A percentile compares a stretch with the other conserved stretches of the same genome.
These are phyloP conservation scores for Phytopythium mirpurense DNA, from an alignment of 352 stramenopile species.

Conservation along the genomic window DNA sequence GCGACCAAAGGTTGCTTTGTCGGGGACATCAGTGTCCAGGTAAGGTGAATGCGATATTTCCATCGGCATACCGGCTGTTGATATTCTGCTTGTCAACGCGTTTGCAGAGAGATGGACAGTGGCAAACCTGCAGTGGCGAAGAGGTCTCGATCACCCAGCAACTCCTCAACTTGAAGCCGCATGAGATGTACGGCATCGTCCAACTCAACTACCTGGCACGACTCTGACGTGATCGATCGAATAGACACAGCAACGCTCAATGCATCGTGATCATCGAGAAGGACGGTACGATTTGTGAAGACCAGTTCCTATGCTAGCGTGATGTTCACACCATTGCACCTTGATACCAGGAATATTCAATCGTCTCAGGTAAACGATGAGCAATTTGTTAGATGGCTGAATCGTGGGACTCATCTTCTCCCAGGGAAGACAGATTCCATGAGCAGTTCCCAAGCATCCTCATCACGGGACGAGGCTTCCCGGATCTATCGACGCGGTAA, in stretches of 20 bases:
- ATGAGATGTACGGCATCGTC: conserved; percentile 33
- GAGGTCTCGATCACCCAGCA: conserved; percentile 76
- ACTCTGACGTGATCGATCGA: background rate
- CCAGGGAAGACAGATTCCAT: conserved; percentile 85
- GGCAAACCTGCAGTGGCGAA: conserved; percentile 50
- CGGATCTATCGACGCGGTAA: conserved; percentile 90
- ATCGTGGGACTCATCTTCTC: too few relatives aligned
- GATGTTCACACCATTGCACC: conserved; percentile 19
- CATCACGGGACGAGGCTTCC: conserved; percentile 92
- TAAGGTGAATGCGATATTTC: conserved; percentile 10
- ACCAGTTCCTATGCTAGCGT: conserved; percentile 13
- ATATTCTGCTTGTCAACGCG: too few relatives aligned
- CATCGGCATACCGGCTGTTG: background rate
- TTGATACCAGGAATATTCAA: conserved; percentile 92
- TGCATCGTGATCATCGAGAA: conserved; percentile 95
- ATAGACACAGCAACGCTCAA: conserved; percentile 61
- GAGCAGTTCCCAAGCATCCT: conserved; percentile 88
- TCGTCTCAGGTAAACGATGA: conserved; percentile 61
- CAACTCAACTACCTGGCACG: background rate
- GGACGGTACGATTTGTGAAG: conserved; percentile 63
- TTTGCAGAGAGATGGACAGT: conserved; percentile 44
- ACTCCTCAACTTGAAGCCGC: conserved; percentile 44
- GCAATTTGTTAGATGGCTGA: too few relatives aligned
- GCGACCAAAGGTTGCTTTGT: conserved; percentile 77
- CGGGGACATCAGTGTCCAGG: conserved; percentile 45